Conservation (phyloP, 129 eudicot species). For the Flaveria linearis region DNA sequence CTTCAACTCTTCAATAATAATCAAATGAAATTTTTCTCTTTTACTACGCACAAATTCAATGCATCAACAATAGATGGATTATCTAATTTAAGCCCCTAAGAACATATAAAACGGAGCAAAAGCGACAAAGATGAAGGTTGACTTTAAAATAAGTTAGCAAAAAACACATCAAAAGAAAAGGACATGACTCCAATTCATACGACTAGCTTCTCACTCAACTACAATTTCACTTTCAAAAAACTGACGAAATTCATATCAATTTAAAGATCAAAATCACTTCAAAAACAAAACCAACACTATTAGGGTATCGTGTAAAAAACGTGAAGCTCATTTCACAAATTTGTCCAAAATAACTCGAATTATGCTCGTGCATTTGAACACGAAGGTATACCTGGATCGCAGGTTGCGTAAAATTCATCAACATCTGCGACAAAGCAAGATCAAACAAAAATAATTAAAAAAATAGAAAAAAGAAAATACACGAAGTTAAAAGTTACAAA, state of each 20-base stretch:
- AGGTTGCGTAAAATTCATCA: slow-evolving; percentile 65
- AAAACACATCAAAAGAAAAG: neutral
- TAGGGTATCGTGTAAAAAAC: neutral
- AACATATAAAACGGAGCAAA: slow-evolving; percentile 2
- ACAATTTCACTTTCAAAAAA: neutral
- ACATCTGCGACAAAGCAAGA: slow-evolving; percentile 53
- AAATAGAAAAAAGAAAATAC: neutral
- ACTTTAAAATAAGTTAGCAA: neutral
- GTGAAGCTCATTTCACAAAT: neutral
- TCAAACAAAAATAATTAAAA: neutral
- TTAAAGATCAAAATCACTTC: neutral
- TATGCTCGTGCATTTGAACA: neutral
- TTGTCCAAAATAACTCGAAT: too few species aligned
- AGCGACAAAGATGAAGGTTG: slow-evolving; percentile 11
- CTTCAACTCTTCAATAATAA: neutral
- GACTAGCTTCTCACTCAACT: neutral
- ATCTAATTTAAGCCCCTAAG: neutral
- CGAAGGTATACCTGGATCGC: slow-evolving; percentile 70
- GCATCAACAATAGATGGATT: slow-evolving; percentile 11
- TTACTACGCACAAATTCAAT: neutral
- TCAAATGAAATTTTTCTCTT: neutral
- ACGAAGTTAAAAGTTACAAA: neutral
- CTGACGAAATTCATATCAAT: neutral
- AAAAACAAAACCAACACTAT: neutral
- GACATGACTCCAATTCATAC: neutral